Evolutionary conservation across 441 rosid genomes (phyloP).

Genomic region (Raphanus hybrid): DNA sequence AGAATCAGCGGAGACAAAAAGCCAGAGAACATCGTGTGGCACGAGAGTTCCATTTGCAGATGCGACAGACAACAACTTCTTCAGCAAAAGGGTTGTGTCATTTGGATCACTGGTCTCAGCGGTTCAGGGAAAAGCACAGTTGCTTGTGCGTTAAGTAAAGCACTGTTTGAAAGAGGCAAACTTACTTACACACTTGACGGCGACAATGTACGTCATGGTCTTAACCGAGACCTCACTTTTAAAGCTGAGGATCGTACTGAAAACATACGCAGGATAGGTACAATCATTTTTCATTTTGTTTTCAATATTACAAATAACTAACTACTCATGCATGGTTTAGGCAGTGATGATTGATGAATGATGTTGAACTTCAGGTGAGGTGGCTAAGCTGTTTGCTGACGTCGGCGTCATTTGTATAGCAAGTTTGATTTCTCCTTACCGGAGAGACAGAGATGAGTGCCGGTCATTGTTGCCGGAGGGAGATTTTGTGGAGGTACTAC

Average conservation of each 20-base stretch:
- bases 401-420: slow-evolving; percentile 75
- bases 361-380: slow-evolving; percentile 55
- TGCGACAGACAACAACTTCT: slow-evolving; percentile 62
- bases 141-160: slow-evolving; percentile 65
- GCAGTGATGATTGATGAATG: slow-evolving; percentile 10
- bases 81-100: slow-evolving; percentile 74
- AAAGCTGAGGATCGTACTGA: slow-evolving; percentile 67
- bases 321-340: neutral
- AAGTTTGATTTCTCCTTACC: slow-evolving; percentile 72
- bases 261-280: slow-evolving; percentile 76
- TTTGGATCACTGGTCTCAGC: slow-evolving; percentile 82
- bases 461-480: slow-evolving; percentile 66
- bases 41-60: slow-evolving; percentile 59
- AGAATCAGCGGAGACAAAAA: slow-evolving; percentile 47
- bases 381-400: slow-evolving; percentile 79
- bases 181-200: slow-evolving; percentile 73
- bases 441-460: slow-evolving; percentile 64
- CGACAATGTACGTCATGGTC: slow-evolving; percentile 77
- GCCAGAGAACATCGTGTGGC: slow-evolving; percentile 68
- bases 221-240: slow-evolving; percentile 66
- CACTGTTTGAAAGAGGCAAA: slow-evolving; percentile 63
- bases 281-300: neutral
- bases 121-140: slow-evolving; percentile 83
- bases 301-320: neutral
- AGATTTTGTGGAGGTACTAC: slow-evolving; percentile 65